Percentiles rank a stretch among this genome's conserved stretches.
These are phyloP conservation scores for Sindora glabra DNA, from an alignment of 306 rosid genomes.

Conservation along the genomic window DNA sequence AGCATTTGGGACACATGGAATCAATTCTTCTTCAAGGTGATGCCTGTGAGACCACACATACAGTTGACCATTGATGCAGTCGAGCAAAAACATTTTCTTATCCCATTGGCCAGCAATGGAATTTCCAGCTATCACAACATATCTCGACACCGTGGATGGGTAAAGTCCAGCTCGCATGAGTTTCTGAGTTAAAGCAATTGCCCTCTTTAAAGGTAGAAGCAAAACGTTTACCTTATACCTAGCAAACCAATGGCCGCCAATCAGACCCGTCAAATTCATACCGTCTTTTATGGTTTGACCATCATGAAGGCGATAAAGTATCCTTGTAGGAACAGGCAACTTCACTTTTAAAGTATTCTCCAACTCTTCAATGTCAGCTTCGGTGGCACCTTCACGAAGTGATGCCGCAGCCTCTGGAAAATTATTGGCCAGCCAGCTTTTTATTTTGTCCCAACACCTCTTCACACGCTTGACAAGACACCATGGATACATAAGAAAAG, in stretches of 20 bases:
- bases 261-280: constrained; percentile 33
- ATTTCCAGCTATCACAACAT: constrained; percentile 33
- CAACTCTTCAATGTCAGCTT: constrained; percentile 26
- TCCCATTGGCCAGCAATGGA: not conserved
- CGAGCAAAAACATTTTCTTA: constrained; percentile 32
- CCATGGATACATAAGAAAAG: constrained; percentile 49
- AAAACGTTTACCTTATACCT: constrained; percentile 18
- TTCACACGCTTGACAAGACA: constrained; percentile 35
- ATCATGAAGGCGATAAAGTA: constrained; percentile 39
- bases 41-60: constrained; percentile 29
- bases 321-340: constrained; percentile 42
- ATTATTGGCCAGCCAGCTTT: constrained; percentile 30
- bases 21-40: constrained; percentile 31
- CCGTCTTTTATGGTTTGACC: constrained; percentile 31
- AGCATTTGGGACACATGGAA: constrained; percentile 42
- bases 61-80: constrained; percentile 31
- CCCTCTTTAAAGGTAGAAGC: constrained; percentile 28
- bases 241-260: constrained; percentile 46
- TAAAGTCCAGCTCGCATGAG: constrained; percentile 5
- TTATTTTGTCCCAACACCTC: constrained; percentile 36
- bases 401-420: constrained; percentile 40
- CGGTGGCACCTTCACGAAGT: constrained; percentile 38
- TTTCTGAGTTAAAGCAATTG: constrained; percentile 7
- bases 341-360: constrained; percentile 31
- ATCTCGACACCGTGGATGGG: constrained; percentile 8